Evolutionary conservation across 805 yeast species (phyloP).

Genomic region (Clavispora santaluciae): DNA sequence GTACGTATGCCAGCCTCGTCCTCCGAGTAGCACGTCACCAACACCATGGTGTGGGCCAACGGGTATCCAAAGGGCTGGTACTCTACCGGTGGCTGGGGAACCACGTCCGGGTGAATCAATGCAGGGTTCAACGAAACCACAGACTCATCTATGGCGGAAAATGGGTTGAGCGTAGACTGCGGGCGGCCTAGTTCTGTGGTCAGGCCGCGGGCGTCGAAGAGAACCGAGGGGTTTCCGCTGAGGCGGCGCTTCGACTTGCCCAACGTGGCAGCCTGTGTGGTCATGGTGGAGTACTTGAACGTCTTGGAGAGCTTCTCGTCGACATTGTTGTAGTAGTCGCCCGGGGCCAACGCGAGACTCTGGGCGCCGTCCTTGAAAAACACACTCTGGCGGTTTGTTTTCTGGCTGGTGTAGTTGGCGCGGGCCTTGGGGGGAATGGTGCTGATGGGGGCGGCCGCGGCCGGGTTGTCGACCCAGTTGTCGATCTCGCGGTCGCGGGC

Average conservation of each 20-base stretch:
- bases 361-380: constrained; percentile 32
- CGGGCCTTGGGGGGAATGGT: constrained; percentile 49
- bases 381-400: constrained; percentile 38
- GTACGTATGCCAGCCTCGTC: constrained; percentile 81
- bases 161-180: constrained; percentile 25
- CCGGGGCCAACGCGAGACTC: constrained; percentile 34
- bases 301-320: constrained; percentile 29
- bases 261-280: constrained; percentile 51
- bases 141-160: constrained; percentile 27
- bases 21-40: constrained; percentile 93
- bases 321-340: constrained; percentile 30
- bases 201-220: constrained; percentile 16
- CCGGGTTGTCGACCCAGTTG: constrained; percentile 71
- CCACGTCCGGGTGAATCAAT: constrained; percentile 67
- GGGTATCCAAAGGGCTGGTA: constrained; percentile 77
- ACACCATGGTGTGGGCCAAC: constrained; percentile 40
- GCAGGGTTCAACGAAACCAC: constrained; percentile 51
- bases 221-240: constrained; percentile 13
- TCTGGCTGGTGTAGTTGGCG: constrained; percentile 40
- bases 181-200: constrained; percentile 32
- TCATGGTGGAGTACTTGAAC: constrained; percentile 57
- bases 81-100: constrained; percentile 86
- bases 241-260: constrained; percentile 18
- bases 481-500: constrained; percentile 68
- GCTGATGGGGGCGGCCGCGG: constrained; percentile 25